Base-by-base conservation (phyloP, 176 grass and related monocot genomes). In the Hsuehochloa calcarea region DNA sequence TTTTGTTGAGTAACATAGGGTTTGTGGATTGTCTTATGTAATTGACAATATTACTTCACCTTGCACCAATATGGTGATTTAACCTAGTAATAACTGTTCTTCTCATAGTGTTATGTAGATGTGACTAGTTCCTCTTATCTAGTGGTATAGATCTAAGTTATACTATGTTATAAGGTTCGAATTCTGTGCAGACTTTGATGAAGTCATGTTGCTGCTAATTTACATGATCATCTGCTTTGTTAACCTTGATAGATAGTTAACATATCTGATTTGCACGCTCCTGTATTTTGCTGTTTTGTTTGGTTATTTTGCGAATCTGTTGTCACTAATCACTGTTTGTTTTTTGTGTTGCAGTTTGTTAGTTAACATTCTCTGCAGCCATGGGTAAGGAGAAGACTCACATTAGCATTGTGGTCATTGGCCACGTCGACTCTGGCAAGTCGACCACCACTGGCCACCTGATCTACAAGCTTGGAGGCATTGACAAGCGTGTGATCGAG, bases 401-500 rank as follows among this genome's bases (percentile, higher is more conserved):
- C 81, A 94, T 94, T 54, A 94, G 38, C 81, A 90, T 95, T 9
- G 93, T 95, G 70, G 90, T 95, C 82, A 95, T 95, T 84, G 90
- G 93, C 82, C 93, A 95, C 0, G 90, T 92, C 13, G 90, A 95
- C 88, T 95, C 93, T 59, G 93, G 93, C 23, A 95, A 95, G 67
- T 95, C 93, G 3, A 95, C 93, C 64, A 95, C 93, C 88, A 92
- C 93, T 65, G 93, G 93, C 1, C 93, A 95, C 80, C 83, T 95
- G 58, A 95, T 95, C 76, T 95, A 95, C 86, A 95, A 95, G 88
- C 85, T 95, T 55, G 93, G 93, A 68, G 93, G 93, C n/a, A 95
- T 95, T 31, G 93, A 91, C 90, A 95, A 95, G 90, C 90, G 93
- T 92, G 93, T 95, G 22, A 95, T 95, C 38, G 90, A 95, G 86